Base-by-base conservation (phyloP, 1,139 yeast species). In the Geotrichum macrosporum region DNA sequence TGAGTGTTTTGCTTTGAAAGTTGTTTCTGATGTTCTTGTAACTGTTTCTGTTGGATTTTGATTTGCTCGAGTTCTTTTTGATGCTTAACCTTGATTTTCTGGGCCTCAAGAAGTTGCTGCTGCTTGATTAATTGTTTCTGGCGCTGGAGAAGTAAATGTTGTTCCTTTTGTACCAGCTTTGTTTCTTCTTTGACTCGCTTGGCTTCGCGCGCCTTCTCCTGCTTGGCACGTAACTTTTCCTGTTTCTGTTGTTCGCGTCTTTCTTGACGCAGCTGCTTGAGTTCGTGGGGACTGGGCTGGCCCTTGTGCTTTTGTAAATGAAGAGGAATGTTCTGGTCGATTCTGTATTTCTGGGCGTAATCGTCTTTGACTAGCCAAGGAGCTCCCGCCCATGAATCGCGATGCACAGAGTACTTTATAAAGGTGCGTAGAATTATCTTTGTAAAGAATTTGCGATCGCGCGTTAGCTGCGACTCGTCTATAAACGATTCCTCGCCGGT, bases 281-380 rank as follows among this genome's bases (percentile, higher is more conserved):
- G 24, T 21, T 48, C 50, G 33, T 49, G 44, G 4, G 53, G 54
- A 4, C 48, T 41, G 5, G 50, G 54, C 24, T 46, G 49, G 21
- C 50, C 46, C 22, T 56, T 53, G 34, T 51, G 53, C 22, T 51
- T 46, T 37, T 48, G 55, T 24, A 67, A 50, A 41, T 66, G 63
- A 15, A 55, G 51, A 1, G 72, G 71, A 35, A 65, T 53, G 34
- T 55, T 58, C 24, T 64, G 61, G 40, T 67, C 68, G 41, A 69
- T 63, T 46, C 66, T 50, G 56, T 68, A 65, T 48, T 55, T 58
- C 27, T 54, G 54, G 8, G 72, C 72, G 62, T 78, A 87, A 56
- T 81, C 80, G 29, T 78, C 80, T 62, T 84, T 84, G n/a, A 92
- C 94, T 16, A 92, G 81, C 97, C 97, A 92, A 1, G 98, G 97